Evolutionary conservation across 169 alveolate species (phyloP).

Genomic region (Cyclospora cayetanensis): DNA sequence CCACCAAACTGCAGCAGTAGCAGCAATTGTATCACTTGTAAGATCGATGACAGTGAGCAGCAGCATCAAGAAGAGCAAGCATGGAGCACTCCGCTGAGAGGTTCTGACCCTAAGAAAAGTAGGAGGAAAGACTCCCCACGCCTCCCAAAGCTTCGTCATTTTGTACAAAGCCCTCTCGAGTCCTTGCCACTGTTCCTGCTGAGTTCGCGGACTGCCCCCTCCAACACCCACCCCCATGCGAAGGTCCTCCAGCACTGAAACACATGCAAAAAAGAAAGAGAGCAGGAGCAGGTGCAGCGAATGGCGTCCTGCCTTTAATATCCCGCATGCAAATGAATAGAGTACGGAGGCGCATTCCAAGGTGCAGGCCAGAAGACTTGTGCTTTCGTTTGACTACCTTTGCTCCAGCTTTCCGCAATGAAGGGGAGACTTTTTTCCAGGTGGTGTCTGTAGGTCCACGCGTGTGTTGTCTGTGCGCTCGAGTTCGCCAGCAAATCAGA

Average conservation of each 20-base stretch:
- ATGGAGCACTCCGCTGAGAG: neutral
- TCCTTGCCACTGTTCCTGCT: conserved; percentile 65
- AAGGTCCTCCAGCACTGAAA: conserved; percentile 53
- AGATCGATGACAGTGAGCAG: neutral
- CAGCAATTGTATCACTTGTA: neutral
- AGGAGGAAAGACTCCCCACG: conserved; percentile 62
- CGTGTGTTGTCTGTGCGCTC: conserved; percentile 75
- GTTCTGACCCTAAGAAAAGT: conserved; percentile 53
- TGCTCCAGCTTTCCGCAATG: conserved; percentile 75
- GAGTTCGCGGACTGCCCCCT: conserved; percentile 54
- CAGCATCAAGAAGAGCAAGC: neutral
- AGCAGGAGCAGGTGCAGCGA: neutral
- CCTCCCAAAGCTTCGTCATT: conserved; percentile 63
- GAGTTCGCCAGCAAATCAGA: conserved; percentile 80
- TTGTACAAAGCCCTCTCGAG: conserved; percentile 65
- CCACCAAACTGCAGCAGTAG: neutral
- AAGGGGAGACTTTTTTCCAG: conserved; percentile 78
- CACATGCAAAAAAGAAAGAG: neutral
- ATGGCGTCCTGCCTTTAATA: neutral
- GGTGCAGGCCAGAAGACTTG: too few relatives aligned
- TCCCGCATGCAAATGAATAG: too few relatives aligned
- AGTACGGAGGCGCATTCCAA: too few relatives aligned
- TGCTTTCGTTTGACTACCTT: too few relatives aligned
- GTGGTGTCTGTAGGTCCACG: conserved; percentile 79
- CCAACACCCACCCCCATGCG: conserved; percentile 59